A percentile compares a stretch with the other conserved stretches of the same genome.
Conservation (phyloP, 2,329 filamentous ascomycete genomes). For the Aspergillus versicolor region DNA sequence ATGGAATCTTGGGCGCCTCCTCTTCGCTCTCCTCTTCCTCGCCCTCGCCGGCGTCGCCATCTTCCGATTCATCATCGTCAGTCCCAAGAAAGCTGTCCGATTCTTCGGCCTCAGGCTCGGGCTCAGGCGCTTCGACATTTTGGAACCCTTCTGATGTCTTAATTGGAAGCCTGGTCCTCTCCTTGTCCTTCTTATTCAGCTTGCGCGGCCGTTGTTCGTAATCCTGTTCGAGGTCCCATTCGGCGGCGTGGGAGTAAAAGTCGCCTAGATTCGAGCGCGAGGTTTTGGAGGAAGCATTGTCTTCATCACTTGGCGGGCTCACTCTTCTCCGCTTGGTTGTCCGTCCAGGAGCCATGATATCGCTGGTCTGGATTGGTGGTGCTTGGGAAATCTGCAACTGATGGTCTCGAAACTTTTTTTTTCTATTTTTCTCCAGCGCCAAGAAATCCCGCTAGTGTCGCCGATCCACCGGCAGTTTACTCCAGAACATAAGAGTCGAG, state of each 20-base stretch:
- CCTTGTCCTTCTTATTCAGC: constrained; percentile 69
- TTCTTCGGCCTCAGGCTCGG: constrained; percentile 49
- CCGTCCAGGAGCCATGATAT: constrained; percentile 47
- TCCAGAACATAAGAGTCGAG: neutral
- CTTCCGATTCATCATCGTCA: constrained; percentile 52
- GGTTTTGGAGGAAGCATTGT: constrained; percentile 26
- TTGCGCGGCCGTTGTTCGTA: constrained; percentile 82
- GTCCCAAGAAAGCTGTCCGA: constrained; percentile 65
- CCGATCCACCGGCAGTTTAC: constrained; percentile 20
- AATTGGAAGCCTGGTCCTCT: constrained; percentile 76
- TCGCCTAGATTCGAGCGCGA: constrained; percentile 38
- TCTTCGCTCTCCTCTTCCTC: constrained; percentile 50
- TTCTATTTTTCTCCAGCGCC: constrained; percentile 22
- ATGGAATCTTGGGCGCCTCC: constrained; percentile 64
- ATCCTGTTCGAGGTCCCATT: constrained; percentile 89
- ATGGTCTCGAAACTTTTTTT: constrained; percentile 25
- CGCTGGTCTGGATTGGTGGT: neutral
- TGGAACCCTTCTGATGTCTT: constrained; percentile 81
- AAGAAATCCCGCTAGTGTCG: constrained; percentile 26
- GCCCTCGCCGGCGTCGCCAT: constrained; percentile 39
- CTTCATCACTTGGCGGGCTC: constrained; percentile 46
- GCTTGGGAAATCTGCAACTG: neutral
- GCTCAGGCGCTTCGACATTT: constrained; percentile 51
- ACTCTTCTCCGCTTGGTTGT: constrained; percentile 52
- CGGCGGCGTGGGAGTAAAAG: constrained; percentile 72